phyloP scores from a whole-genome alignment of 2,329 filamentous ascomycete genomes.

The Penicillium palitans region DNA sequence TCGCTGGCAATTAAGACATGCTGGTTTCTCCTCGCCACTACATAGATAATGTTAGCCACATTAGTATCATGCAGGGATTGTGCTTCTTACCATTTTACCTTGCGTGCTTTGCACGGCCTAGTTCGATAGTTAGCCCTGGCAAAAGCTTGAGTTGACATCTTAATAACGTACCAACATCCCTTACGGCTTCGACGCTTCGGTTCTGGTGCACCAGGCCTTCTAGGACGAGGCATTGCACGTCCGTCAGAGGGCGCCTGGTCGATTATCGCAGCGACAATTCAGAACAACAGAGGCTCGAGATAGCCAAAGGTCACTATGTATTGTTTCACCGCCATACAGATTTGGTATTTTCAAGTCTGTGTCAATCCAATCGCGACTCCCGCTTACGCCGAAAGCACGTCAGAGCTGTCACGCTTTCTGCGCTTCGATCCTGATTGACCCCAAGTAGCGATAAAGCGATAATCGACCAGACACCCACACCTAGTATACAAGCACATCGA shows the following conservation, averaged over 20 bases:
- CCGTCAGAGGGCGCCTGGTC: slow-evolving; percentile 23
- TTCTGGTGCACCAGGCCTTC: slow-evolving; percentile 62
- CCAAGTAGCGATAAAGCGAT: slow-evolving; percentile 39
- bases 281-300: slow-evolving; percentile 18
- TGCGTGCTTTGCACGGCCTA: slow-evolving; percentile 77
- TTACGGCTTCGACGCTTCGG: slow-evolving; percentile 68
- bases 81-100: slow-evolving; percentile 66
- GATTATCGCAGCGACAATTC: slow-evolving; percentile 16
- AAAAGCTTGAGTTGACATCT: not conserved
- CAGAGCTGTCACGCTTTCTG: slow-evolving; percentile 25
- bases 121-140: not conserved
- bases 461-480: slow-evolving; percentile 39
- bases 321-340: slow-evolving; percentile 30
- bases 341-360: not conserved
- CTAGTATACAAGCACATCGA: slow-evolving; percentile 39
- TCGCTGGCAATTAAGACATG: slow-evolving; percentile 70
- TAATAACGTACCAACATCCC: slow-evolving; percentile 62
- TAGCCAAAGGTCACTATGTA: slow-evolving; percentile 22
- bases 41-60: slow-evolving; percentile 15
- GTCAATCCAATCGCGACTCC: not conserved
- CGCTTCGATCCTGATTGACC: slow-evolving; percentile 31
- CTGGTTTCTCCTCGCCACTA: slow-evolving; percentile 71
- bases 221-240: slow-evolving; percentile 61
- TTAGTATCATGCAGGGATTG: not conserved
- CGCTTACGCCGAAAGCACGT: slow-evolving; percentile 14